These are phyloP conservation scores for Backusella tuberculispora DNA, from an alignment of 192 early-diverging fungal genomes.

Conservation along the genomic window DNA sequence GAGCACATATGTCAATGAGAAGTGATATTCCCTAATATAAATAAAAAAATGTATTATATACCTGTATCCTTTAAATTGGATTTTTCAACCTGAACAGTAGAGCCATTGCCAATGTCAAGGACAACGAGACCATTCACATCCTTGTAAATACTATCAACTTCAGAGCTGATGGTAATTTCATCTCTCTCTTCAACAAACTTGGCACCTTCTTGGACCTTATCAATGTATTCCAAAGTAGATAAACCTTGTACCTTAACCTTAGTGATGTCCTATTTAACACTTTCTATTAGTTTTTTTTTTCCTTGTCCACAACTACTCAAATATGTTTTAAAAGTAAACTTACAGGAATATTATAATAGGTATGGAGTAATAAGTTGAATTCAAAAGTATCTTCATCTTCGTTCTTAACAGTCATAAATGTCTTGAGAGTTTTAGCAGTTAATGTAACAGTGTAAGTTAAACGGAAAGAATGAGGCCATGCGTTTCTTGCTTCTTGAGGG, in stretches of 20 bases:
- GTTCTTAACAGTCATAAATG: conserved; percentile 79
- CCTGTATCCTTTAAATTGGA: conserved; percentile 43
- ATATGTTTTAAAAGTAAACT: neutral
- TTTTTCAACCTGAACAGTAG: conserved; percentile 35
- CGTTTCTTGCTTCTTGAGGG: conserved; percentile 52
- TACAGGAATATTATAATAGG: conserved; percentile 79
- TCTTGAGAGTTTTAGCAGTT: conserved; percentile 69
- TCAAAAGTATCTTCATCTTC: conserved; percentile 67
- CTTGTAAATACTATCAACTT: conserved; percentile 88
- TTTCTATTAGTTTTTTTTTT: neutral
- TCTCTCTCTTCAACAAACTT: conserved; percentile 50
- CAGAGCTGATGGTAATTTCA: conserved; percentile 60
- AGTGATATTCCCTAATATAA: neutral
- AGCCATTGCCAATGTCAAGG: conserved; percentile 34
- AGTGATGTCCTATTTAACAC: conserved; percentile 57
- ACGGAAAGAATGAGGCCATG: conserved; percentile 78
- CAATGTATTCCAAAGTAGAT: conserved; percentile 60
- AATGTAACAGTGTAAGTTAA: conserved; percentile 84
- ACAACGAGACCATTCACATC: conserved; percentile 56
- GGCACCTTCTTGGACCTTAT: conserved; percentile 68
- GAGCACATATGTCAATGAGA: neutral
- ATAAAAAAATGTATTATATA: conserved; percentile 15
- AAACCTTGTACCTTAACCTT: conserved; percentile 68
- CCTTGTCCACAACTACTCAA: neutral
- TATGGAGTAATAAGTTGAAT: conserved; percentile 93